Evolutionary conservation across 2,329 filamentous ascomycete genomes (phyloP), one percentile per base, ranked within the genome.

Genomic region (Penicillium sp.): DNA sequence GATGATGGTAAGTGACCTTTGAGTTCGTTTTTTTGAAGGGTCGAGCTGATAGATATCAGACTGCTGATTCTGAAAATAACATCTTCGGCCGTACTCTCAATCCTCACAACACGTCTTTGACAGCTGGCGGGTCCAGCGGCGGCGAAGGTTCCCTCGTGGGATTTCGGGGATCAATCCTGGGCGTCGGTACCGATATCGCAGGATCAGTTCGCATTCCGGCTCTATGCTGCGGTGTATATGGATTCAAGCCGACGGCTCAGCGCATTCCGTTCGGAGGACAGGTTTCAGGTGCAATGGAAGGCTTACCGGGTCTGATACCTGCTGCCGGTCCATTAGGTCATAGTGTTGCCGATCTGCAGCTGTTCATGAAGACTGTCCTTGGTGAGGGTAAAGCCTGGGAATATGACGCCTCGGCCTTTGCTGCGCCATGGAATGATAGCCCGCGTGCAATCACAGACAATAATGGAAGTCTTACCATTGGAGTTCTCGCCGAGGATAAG

Each of bases 401-500:
- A 3, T 75, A 79, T 26, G 83, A 85, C 37, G 66, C 72, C 0
- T 70, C 72, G 0, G 76, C 73, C 0, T 52, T 79, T 0, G 73
- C 75, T 10, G 68, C 78, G 0, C 80, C 81, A 0, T 86, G 83
- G 83, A 72, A 77, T 23, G 56, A 53, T 0, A 57, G 75, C 0
- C 33, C 46, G 1, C 21, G 21, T 7, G n/a, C 26, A 11, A 27
- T 23, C 14, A 44, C 26, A 1, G 27, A 47, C 16, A 31, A 6
- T 9, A 60, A 56, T 21, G 33, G 46, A 29, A 42, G 57, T 60
- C 60, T 85, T 3, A 75, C 73, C 0, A 79, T 86, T 39, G 84
- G 84, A 0, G 60, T 85, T 1, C 64, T 83, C 11, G 56, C 76
- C 2, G 79, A 81, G 45, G 80, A 84, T 60, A 70, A 76, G 0